Evolutionary conservation across 2,329 filamentous ascomycete genomes (phyloP).

Genomic region (Tricladium varicosporioides): DNA sequence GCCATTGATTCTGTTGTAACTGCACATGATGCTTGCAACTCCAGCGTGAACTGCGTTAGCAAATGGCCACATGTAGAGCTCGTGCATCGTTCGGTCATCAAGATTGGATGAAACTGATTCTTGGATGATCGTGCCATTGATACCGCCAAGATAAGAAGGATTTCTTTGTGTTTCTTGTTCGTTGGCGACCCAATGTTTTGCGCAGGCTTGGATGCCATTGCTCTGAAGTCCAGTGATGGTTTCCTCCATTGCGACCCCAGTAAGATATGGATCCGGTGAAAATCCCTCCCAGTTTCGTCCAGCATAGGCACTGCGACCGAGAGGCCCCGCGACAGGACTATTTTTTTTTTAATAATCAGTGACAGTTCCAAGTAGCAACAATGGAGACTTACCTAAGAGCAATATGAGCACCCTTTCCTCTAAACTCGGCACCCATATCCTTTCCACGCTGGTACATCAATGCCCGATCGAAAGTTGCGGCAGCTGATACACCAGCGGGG

Average conservation of each 20-base stretch:
- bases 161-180: constrained; percentile 59
- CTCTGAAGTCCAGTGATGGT: constrained; percentile 57
- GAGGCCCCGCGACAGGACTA: constrained; percentile 42
- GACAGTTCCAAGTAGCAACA: not conserved
- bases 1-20: constrained; percentile 71
- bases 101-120: constrained; percentile 71
- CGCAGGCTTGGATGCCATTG: constrained; percentile 47
- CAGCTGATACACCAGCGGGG: constrained; percentile 64
- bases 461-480: constrained; percentile 65
- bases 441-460: constrained; percentile 51
- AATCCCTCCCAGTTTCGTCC: constrained; percentile 42
- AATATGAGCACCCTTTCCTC: constrained; percentile 73
- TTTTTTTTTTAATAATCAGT: not conserved
- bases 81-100: constrained; percentile 70
- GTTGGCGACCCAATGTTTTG: constrained; percentile 65
- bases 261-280: constrained; percentile 35
- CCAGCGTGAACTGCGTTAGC: constrained; percentile 73
- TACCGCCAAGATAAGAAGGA: constrained; percentile 23
- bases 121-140: constrained; percentile 41
- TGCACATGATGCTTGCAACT: constrained; percentile 79
- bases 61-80: constrained; percentile 84
- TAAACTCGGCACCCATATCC: constrained; percentile 57
- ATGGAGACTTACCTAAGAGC: constrained; percentile 48
- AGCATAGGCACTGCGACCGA: constrained; percentile 46
- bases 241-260: constrained; percentile 58